These are phyloP conservation scores for Mycena olivaceomarginata DNA, from an alignment of 768 basidiomycete species.

Conservation along the genomic window DNA sequence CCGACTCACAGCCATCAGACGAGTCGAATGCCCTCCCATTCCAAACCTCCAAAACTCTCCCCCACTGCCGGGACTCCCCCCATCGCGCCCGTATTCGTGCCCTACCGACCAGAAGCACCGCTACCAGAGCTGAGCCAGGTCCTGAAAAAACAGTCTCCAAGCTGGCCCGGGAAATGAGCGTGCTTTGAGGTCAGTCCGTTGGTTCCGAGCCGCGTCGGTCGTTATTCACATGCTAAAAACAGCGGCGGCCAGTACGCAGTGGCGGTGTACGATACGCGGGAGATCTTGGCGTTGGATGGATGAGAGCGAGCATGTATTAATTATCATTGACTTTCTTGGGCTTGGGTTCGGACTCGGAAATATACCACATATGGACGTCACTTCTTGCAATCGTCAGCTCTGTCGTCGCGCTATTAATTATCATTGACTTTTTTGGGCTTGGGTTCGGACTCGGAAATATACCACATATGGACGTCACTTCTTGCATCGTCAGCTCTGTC, in stretches of 20 bases:
- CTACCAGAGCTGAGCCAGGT: constrained; percentile 40
- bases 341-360: background rate
- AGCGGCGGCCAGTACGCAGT: background rate
- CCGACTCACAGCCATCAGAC: constrained; percentile 28
- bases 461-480: constrained; percentile 17
- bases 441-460: background rate
- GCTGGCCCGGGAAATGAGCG: constrained; percentile 23
- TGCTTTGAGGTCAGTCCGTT: constrained; percentile 14
- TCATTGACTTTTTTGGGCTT: background rate
- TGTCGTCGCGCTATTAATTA: background rate
- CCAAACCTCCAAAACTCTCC: constrained; percentile 27
- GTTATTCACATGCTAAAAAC: constrained; percentile 36
- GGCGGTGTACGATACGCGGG: background rate
- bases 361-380: constrained; percentile 18
- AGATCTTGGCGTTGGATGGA: background rate
- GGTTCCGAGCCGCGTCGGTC: background rate
- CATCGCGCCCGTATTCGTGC: constrained; percentile 36
- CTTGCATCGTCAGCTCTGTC: background rate
- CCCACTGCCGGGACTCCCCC: constrained; percentile 30
- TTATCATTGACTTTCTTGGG: background rate
- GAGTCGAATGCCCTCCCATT: background rate
- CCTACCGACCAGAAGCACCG: constrained; percentile 37
- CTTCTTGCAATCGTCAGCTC: background rate
- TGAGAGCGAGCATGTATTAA: background rate
- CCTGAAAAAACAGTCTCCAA: constrained; percentile 37